Evolutionary conservation across 352 stramenopile genomes (phyloP), one percentile per base, ranked within the genome.

Genomic region (Globisporangium canariense): DNA sequence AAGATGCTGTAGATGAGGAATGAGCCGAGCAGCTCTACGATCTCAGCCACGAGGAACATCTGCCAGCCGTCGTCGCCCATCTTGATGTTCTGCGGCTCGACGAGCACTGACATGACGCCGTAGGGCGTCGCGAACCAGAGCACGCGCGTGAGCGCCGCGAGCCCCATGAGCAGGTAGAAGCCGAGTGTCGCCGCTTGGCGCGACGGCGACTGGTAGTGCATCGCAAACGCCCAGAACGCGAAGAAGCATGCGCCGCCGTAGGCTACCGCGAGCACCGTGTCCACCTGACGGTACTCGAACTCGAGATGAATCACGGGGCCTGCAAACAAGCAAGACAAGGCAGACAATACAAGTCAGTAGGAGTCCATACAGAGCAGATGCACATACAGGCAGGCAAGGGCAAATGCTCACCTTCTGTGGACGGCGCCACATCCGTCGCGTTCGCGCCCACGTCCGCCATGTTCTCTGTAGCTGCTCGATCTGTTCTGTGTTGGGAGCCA

Each of bases 1-100:
- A 99, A 98, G 69, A 99, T 97, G 60, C 88, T 95, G 77, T 98
- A 98, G 32, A 99, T 79, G n/a, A 96, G 79, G 53, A 98, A 83
- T 20, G 90, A 97, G 47, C 96, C 96, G 7, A 96, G 60, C 36
- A 93, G 89, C 55, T 98, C 76, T 9, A 98, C 77, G 38, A 92
- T 65, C 65, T 98, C 94, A 2, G 83, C 88, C 16, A 91, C 36
- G 20, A 98, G 87, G 45, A 92, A 89, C 58, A 86, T 58, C 16
- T 64, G 58, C 77, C 74, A 91, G 38, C 80, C 83, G 52, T 83
- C 72, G 32, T 94, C 81, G 34, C 81, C 83, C 71, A 89, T 86
- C 51, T 77, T 64, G 47, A 94, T 68, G 8, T 73, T 68, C 4
- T 73, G 64, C 3, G 86, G 86, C 68, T 86, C 76, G 32, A 90